phyloP scores from a whole-genome alignment of 2,329 filamentous ascomycete genomes.

The Fusarium robinianum region DNA sequence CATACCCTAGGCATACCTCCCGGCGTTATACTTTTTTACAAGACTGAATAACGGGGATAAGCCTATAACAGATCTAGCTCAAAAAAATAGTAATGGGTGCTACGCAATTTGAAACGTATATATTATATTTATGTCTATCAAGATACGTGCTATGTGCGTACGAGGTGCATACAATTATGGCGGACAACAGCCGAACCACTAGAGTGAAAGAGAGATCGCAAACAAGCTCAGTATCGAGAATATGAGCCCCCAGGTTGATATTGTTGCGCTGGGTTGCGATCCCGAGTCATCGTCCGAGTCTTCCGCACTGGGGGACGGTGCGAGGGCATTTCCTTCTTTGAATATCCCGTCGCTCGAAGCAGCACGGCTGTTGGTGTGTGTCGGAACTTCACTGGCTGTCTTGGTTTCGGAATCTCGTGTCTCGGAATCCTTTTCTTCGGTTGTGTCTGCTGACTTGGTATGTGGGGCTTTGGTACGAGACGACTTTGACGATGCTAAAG shows the following conservation, averaged over 20 bases:
- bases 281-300: slow-evolving; percentile 11
- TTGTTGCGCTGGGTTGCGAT: too few species aligned
- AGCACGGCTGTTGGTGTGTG: not conserved
- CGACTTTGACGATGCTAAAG: too few species aligned
- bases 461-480: not conserved
- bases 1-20: not conserved
- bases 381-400: not conserved
- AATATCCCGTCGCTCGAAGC: slow-evolving; percentile 15
- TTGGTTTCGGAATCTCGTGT: slow-evolving; percentile 3
- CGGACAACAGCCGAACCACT: too few species aligned
- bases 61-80: too few species aligned
- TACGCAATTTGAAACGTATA: too few species aligned
- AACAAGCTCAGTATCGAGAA: too few species aligned
- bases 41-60: not conserved
- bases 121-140: too few species aligned
- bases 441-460: slow-evolving; percentile 1
- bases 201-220: too few species aligned
- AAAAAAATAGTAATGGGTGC: too few species aligned
- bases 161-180: too few species aligned
- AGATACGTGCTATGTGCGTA: too few species aligned
- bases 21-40: not conserved
- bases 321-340: slow-evolving; percentile 12
- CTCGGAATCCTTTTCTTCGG: slow-evolving; percentile 2
- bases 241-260: too few species aligned
- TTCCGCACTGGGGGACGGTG: not conserved